phyloP scores from a whole-genome alignment of 805 yeast species.

The Candida maltosa region DNA sequence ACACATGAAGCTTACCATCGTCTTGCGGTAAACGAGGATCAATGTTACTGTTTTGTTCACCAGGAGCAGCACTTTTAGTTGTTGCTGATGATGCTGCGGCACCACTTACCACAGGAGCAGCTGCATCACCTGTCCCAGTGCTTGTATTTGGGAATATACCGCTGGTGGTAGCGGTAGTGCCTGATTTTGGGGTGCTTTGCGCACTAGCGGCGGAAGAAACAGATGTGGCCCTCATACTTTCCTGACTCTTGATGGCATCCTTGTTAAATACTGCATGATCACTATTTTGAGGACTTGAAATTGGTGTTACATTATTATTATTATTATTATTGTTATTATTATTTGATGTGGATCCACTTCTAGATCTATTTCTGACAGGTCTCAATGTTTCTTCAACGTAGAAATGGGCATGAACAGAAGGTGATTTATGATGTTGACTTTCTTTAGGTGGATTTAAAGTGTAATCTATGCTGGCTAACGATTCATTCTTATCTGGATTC shows the following conservation, averaged over 20 bases:
- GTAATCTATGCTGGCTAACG: conserved; percentile 23
- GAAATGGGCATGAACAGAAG: conserved; percentile 79
- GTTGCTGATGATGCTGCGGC: conserved; percentile 2
- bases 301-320: background rate
- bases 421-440: conserved; percentile 45
- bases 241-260: conserved; percentile 1
- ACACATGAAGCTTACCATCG: conserved; percentile 54
- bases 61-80: conserved; percentile 2
- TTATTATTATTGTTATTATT: conserved; percentile 3
- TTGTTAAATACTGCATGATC: background rate
- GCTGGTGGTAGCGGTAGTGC: too few species aligned
- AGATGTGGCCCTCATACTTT: background rate
- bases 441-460: conserved; percentile 27
- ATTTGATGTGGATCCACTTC: conserved; percentile 31
- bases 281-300: too few species aligned
- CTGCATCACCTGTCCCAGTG: background rate
- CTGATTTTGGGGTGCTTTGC: too few species aligned
- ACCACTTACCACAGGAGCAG: conserved; percentile 1
- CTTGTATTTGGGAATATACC: background rate
- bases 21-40: conserved; percentile 51
- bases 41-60: conserved; percentile 45
- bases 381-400: conserved; percentile 65
- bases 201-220: too few species aligned
- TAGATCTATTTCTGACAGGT: conserved; percentile 35
- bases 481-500: conserved; percentile 11